Percentiles rank a stretch among this genome's conserved stretches.
Evolutionary conservation across 345 rosid genomes (phyloP).

Genomic region (Noccaea bulbosa): DNA sequence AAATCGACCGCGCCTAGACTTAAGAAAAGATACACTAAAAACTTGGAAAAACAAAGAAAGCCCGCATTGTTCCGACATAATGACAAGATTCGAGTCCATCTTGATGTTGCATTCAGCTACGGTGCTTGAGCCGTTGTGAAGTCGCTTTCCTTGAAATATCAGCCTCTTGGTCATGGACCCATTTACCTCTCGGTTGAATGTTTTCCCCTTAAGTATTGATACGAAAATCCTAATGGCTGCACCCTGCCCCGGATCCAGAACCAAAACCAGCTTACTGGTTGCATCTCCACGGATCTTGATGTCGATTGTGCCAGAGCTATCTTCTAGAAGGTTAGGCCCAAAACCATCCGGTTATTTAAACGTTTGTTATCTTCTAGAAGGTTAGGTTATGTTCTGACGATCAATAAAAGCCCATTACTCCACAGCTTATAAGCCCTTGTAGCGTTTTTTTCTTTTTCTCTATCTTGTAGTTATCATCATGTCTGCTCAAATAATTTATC

Average conservation of each 20-base stretch:
- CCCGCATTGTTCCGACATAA: not conserved
- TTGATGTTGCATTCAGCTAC: not conserved
- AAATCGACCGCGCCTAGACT: no score
- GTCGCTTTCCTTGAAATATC: not conserved
- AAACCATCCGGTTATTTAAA: no score
- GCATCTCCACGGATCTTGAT: conserved; percentile 22
- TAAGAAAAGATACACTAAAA: no score
- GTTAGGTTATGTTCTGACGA: no score
- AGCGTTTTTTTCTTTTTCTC: no score
- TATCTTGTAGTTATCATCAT: no score
- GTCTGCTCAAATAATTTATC: no score
- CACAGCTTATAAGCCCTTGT: no score
- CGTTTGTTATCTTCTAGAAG: no score
- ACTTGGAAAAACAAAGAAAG: no score
- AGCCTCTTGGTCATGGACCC: not conserved
- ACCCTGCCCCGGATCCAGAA: not conserved
- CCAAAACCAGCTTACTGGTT: not conserved
- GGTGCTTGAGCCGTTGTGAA: not conserved
- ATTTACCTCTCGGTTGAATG: not conserved
- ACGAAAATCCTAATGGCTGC: not conserved
- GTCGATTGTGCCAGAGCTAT: conserved; percentile 17
- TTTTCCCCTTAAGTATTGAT: not conserved
- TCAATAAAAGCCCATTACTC: no score
- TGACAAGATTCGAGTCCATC: not conserved
- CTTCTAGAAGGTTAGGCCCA: not conserved